Evolutionary conservation across 352 stramenopile species (phyloP).

Genomic region (Albugo laibachii): DNA sequence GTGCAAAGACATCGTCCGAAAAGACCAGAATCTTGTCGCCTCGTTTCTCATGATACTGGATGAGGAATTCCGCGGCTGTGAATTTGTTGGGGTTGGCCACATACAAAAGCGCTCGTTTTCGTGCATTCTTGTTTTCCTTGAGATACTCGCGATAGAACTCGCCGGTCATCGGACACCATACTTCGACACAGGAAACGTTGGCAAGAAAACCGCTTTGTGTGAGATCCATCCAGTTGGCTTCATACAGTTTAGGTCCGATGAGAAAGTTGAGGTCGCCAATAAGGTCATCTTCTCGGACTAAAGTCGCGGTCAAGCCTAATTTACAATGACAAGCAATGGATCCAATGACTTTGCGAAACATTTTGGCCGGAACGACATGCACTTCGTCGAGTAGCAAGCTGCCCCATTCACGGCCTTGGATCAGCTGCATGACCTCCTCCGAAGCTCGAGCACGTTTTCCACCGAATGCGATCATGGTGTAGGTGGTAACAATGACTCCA

Average conservation of each 20-base stretch:
- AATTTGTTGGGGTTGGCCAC: slow-evolving; percentile 99
- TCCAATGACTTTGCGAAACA: slow-evolving; percentile 92
- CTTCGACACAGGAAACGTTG: slow-evolving; percentile 96
- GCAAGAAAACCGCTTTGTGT: slow-evolving; percentile 93
- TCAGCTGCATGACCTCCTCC: slow-evolving; percentile 91
- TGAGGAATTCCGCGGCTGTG: slow-evolving; percentile 88
- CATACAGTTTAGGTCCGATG: slow-evolving; percentile 92
- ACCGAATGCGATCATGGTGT: slow-evolving; percentile 93
- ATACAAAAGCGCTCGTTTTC: slow-evolving; percentile 91
- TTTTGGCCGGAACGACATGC: slow-evolving; percentile 96
- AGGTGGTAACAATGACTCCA: slow-evolving; percentile 93
- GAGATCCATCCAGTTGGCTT: slow-evolving; percentile 99
- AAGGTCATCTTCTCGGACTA: slow-evolving; percentile 97
- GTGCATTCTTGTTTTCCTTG: slow-evolving; percentile 70
- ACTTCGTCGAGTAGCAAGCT: slow-evolving; percentile 94
- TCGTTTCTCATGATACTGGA: slow-evolving; percentile 93
- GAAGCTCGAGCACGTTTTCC: slow-evolving; percentile 82
- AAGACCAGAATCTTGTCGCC: slow-evolving; percentile 99
- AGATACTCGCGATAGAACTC: slow-evolving; percentile 92
- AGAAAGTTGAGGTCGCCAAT: slow-evolving; percentile 99
- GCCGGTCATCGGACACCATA: slow-evolving; percentile 97
- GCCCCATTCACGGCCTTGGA: slow-evolving; percentile 95
- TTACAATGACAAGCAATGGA: slow-evolving; percentile 94
- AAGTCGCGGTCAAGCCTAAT: slow-evolving; percentile 95
- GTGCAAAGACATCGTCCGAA: slow-evolving; percentile 95